phyloP scores from a whole-genome alignment of 805 yeast genomes.

The Candida pseudoglaebosa region DNA sequence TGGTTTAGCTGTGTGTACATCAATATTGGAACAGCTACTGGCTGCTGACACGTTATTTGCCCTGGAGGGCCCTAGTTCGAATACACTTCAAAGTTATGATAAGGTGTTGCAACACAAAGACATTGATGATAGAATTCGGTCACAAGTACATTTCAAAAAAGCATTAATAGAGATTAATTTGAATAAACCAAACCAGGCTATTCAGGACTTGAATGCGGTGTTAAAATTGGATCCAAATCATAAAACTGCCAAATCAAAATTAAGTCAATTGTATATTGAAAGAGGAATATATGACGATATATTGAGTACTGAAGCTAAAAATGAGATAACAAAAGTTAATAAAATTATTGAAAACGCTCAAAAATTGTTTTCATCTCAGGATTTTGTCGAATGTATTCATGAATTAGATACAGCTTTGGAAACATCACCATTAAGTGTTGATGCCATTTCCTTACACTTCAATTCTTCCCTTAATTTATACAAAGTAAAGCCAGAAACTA shows the following conservation, averaged over 20 bases:
- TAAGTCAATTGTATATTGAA: conserved; percentile 47
- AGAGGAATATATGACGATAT: conserved; percentile 44
- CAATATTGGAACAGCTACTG: conserved; percentile 4
- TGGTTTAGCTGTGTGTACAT: conserved; percentile 1
- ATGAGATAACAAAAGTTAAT: conserved; percentile 16
- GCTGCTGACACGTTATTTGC: conserved; percentile 18
- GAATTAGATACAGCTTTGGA: conserved; percentile 22
- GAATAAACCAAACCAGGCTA: conserved; percentile 51
- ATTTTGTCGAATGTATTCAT: conserved; percentile 22
- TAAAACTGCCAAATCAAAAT: conserved; percentile 46
- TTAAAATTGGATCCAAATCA: conserved; percentile 38
- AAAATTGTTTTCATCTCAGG: conserved; percentile 2
- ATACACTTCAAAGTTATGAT: conserved; percentile 24
- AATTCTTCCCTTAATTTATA: conserved; percentile 6
- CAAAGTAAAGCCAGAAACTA: conserved; percentile 2
- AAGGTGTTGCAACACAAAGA: conserved; percentile 6
- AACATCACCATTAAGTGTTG: conserved; percentile 40
- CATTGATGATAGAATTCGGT: conserved; percentile 17
- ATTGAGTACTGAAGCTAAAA: conserved; percentile 12
- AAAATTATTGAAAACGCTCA: conserved; percentile 3
- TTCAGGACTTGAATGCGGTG: conserved; percentile 48
- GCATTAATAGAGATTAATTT: conserved; percentile 59
- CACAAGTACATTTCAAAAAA: conserved; percentile 52
- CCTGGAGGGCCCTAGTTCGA: conserved; percentile 27
- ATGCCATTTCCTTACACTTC: conserved; percentile 6